Evolutionary conservation across 345 rosid species (phyloP).

Genomic region (Eucalyptus cloeziana): DNA sequence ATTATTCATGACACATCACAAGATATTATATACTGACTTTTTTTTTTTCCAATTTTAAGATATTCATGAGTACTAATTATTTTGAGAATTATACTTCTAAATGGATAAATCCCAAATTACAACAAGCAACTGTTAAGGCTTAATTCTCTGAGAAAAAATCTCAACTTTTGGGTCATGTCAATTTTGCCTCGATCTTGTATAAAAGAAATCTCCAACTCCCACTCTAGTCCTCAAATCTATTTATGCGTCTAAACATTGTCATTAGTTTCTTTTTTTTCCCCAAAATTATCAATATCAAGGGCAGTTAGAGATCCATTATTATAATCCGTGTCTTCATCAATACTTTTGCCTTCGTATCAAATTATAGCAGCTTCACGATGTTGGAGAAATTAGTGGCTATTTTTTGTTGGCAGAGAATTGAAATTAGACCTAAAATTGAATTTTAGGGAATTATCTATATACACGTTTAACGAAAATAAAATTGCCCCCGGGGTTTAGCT

Average conservation of each 20-base stretch:
- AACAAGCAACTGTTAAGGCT: not conserved
- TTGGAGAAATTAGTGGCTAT: not conserved
- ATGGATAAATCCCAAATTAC: not conserved
- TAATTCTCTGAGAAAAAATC: not conserved
- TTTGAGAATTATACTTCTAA: not conserved
- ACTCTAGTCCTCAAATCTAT: not conserved
- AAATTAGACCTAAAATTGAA: not conserved
- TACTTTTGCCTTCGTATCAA: fast-evolving
- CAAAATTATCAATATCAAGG: not conserved
- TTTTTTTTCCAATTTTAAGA: not conserved
- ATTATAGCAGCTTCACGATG: not conserved
- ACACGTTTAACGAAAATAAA: not conserved
- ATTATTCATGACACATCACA: not conserved
- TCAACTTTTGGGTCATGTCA: not conserved
- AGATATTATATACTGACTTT: not conserved
- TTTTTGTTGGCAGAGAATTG: not conserved
- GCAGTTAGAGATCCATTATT: not conserved
- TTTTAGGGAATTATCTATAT: not conserved
- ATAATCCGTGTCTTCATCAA: fast-evolving
- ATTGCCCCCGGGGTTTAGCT: not conserved
- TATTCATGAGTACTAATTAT: not conserved
- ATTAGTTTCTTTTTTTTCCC: not conserved
- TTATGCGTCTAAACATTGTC: fast-evolving
- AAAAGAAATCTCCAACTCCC: not conserved
- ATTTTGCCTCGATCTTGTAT: not conserved